Base-by-base conservation (phyloP, 2,329 filamentous ascomycete genomes). In the Thyridium curvatum region DNA sequence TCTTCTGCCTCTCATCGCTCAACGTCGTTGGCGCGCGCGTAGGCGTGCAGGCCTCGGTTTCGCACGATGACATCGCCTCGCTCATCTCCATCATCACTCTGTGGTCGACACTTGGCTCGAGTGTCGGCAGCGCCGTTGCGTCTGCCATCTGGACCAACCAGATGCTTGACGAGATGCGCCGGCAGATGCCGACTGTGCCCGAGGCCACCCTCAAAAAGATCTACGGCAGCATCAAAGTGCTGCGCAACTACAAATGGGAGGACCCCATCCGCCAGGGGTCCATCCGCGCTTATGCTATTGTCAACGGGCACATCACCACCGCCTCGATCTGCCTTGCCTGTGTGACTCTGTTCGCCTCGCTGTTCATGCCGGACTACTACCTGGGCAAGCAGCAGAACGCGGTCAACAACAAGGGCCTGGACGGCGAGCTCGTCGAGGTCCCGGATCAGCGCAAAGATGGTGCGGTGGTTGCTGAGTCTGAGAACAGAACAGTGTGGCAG, bases 341-440 rank as follows among this genome's bases (percentile, higher is more conserved):
- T 13, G 39, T 66, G 1, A 53, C 62, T 1, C 32, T 63, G 0
- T 35, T 65, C 18, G 60, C 58, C 3, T 48, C 60, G 2, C 48
- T 66, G 16, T 64, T 62, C 44, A 64, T 65, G 62, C 61, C 64
- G 33, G 54, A 67, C 51, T 68, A 44, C 32, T 49, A 49, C 37
- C 43, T 49, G 3, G 47, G 47, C 29, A 49, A 47, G 37, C 47
- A 49, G 40, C 47, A 49, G 37, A 49, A 49, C 32, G 47, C 47
- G 12, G 37, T 49, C 39, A 47, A 40, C 16, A 46, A 49, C 37
- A 47, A 38, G 8, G 47, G 45, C 12, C 39, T 47, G 6, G 21
- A 26, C 10, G 21, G 21, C 21, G 21, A 26, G 21, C 6, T 26
- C 21, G 21, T 26, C 21, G 21, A 26, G 6, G 21, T 26, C 21